phyloP scores from a whole-genome alignment of 2,329 filamentous ascomycete species.

The Chalara sp. region DNA sequence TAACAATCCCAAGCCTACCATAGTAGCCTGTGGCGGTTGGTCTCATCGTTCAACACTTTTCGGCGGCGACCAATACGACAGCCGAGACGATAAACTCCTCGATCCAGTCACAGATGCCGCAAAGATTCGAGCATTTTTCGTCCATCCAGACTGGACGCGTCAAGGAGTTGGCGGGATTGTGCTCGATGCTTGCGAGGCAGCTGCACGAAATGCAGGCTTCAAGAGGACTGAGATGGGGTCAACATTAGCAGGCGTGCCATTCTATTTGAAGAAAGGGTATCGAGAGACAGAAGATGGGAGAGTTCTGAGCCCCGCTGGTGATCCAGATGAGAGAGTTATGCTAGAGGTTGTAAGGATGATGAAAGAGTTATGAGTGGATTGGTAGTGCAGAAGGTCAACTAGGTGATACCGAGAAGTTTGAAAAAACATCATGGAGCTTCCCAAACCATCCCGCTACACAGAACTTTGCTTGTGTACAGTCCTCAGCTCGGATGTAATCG shows the following conservation, averaged over 20 bases:
- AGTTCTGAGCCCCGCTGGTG: not conserved
- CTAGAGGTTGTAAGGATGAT: slow-evolving; percentile 13
- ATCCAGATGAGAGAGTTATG: slow-evolving; percentile 9
- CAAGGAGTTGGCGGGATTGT: slow-evolving; percentile 8
- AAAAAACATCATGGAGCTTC: too few species aligned
- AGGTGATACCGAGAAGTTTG: too few species aligned
- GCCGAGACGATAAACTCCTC: slow-evolving; percentile 6
- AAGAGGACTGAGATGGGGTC: slow-evolving; percentile 11
- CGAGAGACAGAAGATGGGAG: slow-evolving; percentile 2
- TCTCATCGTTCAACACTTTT: slow-evolving; percentile 13
- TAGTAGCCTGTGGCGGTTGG: slow-evolving; percentile 12
- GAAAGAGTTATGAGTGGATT: too few species aligned
- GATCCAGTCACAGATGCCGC: slow-evolving; percentile 10
- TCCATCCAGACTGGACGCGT: slow-evolving; percentile 9
- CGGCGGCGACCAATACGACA: slow-evolving; percentile 11
- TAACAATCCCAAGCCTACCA: not conserved
- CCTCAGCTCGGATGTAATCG: too few species aligned
- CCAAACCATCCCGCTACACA: too few species aligned
- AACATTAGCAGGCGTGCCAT: slow-evolving; percentile 10
- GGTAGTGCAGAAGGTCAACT: too few species aligned
- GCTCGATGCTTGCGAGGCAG: slow-evolving; percentile 7
- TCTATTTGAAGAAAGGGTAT: slow-evolving; percentile 13
- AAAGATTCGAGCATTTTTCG: slow-evolving; percentile 14
- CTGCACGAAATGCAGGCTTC: slow-evolving; percentile 9
- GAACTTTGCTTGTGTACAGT: too few species aligned